Conservation (phyloP, 1,284 basidiomycete species). For the Trametes hirsuta region DNA sequence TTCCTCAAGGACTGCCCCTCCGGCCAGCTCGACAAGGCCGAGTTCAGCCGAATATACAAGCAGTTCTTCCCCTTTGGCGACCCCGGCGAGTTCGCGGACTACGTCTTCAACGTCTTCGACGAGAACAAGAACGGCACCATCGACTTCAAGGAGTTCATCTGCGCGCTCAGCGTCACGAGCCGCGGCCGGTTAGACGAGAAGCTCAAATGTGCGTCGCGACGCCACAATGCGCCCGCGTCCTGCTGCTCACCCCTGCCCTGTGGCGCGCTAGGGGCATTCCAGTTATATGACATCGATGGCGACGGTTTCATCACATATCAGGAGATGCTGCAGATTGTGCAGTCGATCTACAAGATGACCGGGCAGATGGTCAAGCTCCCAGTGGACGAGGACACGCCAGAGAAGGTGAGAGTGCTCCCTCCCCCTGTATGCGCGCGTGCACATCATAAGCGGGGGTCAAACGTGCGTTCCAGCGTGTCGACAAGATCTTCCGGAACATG, state of each 20-base stretch:
- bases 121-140: slow-evolving; percentile 95
- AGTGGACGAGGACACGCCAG: slow-evolving; percentile 97
- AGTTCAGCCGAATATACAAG: slow-evolving; percentile 98
- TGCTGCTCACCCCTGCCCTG: neutral
- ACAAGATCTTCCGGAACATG: slow-evolving; percentile 96
- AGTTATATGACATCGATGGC: slow-evolving; percentile 98
- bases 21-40: slow-evolving; percentile 94
- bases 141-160: slow-evolving; percentile 99
- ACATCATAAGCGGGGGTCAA: neutral
- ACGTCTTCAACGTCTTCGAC: slow-evolving; percentile 98
- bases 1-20: slow-evolving; percentile 99
- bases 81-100: slow-evolving; percentile 95
- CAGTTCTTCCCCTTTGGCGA: slow-evolving; percentile 99
- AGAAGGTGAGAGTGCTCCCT: slow-evolving; percentile 70
- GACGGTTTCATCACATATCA: slow-evolving; percentile 97
- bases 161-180: slow-evolving; percentile 93
- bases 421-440: neutral
- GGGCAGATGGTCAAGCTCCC: slow-evolving; percentile 99
- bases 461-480: slow-evolving; percentile 72
- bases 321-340: slow-evolving; percentile 97
- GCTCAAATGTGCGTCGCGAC: slow-evolving; percentile 81
- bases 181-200: slow-evolving; percentile 97
- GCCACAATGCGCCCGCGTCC: neutral
- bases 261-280: slow-evolving; percentile 87
- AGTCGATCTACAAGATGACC: slow-evolving; percentile 98